Evolutionary conservation across 345 rosid genomes (phyloP).

Genomic region (Aethionema arabicum): DNA sequence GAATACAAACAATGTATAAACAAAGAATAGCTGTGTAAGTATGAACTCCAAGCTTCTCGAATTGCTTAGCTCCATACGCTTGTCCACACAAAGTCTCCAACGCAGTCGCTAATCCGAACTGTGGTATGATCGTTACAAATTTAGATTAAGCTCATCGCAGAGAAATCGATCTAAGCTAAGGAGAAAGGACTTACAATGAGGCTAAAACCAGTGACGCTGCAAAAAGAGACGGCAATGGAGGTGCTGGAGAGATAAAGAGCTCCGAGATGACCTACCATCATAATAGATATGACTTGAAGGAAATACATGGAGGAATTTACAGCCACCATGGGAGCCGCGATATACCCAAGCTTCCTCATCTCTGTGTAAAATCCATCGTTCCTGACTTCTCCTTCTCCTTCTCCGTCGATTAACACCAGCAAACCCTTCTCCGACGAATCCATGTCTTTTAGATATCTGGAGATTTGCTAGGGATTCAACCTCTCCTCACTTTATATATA

Average conservation of each 20-base stretch:
- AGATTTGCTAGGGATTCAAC: slow-evolving; percentile 5
- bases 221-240: slow-evolving; percentile 69
- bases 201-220: slow-evolving; percentile 72
- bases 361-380: slow-evolving; percentile 38
- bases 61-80: slow-evolving; percentile 74
- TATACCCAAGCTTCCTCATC: slow-evolving; percentile 45
- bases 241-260: slow-evolving; percentile 71
- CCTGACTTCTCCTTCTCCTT: slow-evolving; percentile 10
- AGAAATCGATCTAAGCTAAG: too few species aligned
- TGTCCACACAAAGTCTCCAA: slow-evolving; percentile 84
- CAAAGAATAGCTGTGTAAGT: slow-evolving; percentile 55
- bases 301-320: slow-evolving; percentile 53
- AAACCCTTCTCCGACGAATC: slow-evolving; percentile 41
- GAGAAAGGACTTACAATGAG: slow-evolving; percentile 49
- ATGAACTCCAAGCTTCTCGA: slow-evolving; percentile 51
- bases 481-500: background rate
- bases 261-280: slow-evolving; percentile 89
- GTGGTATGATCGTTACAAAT: slow-evolving; percentile 11
- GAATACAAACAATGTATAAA: slow-evolving; percentile 46
- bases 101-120: slow-evolving; percentile 76
- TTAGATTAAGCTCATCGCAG: background rate
- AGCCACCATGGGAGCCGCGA: slow-evolving; percentile 75
- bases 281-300: slow-evolving; percentile 55
- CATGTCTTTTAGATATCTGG: slow-evolving; percentile 27
- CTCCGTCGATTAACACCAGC: slow-evolving; percentile 9